Base-by-base conservation (phyloP, 371 early-diverging fungal species). In the Mucor mucedo region DNA sequence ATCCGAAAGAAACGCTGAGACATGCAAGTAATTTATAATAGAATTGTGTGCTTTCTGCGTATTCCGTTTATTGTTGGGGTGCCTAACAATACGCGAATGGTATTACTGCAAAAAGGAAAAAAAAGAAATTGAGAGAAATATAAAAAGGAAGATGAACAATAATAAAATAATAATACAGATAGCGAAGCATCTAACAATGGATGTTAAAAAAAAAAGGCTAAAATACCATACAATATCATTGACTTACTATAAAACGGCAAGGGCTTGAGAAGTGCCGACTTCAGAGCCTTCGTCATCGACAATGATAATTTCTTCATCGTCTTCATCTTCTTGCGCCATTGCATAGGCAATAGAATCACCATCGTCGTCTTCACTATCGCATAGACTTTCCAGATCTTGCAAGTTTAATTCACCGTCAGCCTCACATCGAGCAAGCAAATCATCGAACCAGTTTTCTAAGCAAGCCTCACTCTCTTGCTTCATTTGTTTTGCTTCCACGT, bases 361-460 rank as follows among this genome's bases (percentile, higher is more conserved):
- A 42, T 70, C 69, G 6, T 66, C 67, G 5, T 67, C 69, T 21
- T 68, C 75, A 56, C 65, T 57, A 2, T 67, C 57, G 39, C 58
- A 60, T 32, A 73, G 35, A 48, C 50, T 42, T 44, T 69, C 67
- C 14, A 73, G 35, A 48, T 64, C 59, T 54, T 69, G 62, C 35
- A 65, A 50, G 21, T 72, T 63, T 16, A 79, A 55, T 58, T 73
- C 79, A n/a, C 74, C 79, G 42, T 79, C 79, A 1, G 75, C 79
- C 41, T 75, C 77, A 58, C 77, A 80, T 13, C 62, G 77, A 16
- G 75, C 80, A 14, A 80, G 60, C 29, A 80, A 52, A 41, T 80
- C 77, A 45, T 80, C 80, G 57, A 80, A 77, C 80, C 80, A 80
- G 45, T 72, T 47, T 64, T 77, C 80, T 30, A 80, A 53, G 45